phyloP scores from a whole-genome alignment of 202 grass and related monocot species.

The Brachypodium distachyon region DNA sequence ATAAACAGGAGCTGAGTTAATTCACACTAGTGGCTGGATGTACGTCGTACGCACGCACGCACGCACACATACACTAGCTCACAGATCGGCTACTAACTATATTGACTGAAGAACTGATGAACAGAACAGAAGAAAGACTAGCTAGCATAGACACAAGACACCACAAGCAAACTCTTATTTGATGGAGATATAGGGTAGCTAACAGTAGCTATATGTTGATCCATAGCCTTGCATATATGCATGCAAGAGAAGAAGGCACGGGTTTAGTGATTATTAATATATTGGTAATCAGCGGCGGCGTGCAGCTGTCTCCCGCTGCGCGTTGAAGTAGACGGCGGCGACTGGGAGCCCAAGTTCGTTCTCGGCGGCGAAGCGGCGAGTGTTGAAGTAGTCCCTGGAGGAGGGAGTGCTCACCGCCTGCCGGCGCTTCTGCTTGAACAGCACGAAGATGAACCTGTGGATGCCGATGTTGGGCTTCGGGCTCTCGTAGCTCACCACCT shows the following conservation, averaged over 20 bases:
- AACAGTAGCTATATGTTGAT: background rate
- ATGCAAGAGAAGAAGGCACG: background rate
- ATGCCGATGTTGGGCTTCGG: constrained; percentile 92
- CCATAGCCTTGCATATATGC: background rate
- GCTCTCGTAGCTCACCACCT: constrained; percentile 76
- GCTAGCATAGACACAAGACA: background rate
- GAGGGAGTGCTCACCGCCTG: constrained; percentile 40
- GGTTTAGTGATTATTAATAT: background rate
- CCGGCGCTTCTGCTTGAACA: constrained; percentile 81
- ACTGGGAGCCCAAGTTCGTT: constrained; percentile 88
- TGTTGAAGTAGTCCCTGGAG: constrained; percentile 73
- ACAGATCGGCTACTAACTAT: background rate
- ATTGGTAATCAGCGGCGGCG: constrained; percentile 80
- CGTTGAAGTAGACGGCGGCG: constrained; percentile 96
- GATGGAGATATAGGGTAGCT: background rate
- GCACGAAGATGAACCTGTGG: constrained; percentile 81
- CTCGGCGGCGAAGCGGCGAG: constrained; percentile 64
- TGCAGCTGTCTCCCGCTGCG: constrained; percentile 88
- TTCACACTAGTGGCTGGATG: background rate
- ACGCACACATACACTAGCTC: background rate
- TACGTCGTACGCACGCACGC: background rate
- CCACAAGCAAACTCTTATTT: constrained; percentile 21
- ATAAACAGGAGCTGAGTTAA: background rate
- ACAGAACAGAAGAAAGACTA: background rate
- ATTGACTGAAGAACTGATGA: background rate